Percentiles rank a stretch among this genome's conserved stretches.
Evolutionary conservation across 305 asterid species (phyloP).

Genomic region (Fraxinus xanthoxyloides): DNA sequence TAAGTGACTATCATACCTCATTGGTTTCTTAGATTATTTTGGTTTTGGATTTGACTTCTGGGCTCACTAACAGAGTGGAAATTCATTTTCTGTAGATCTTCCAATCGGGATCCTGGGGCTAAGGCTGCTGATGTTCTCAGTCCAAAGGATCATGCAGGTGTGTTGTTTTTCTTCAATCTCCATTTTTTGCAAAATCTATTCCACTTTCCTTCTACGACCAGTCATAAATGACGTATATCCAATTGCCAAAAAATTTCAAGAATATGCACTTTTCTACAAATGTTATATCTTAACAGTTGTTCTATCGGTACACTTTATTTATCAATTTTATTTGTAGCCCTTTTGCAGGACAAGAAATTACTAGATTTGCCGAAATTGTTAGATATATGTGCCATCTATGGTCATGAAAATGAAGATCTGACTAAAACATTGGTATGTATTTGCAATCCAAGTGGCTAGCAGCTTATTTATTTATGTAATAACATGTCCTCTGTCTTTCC

Average conservation of each 20-base stretch:
- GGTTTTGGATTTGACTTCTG: background rate
- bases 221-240: background rate
- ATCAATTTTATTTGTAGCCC: conserved; percentile 60
- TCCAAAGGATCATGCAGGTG: conserved; percentile 78
- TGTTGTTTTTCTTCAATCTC: conserved; percentile 22
- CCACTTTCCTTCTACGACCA: background rate
- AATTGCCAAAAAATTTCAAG: conserved; percentile 2
- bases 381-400: conserved; percentile 85
- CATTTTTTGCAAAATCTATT: conserved; percentile 7
- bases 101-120: conserved; percentile 88
- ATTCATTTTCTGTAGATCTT: conserved; percentile 51
- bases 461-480: background rate
- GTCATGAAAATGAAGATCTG: conserved; percentile 89
- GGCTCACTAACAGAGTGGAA: conserved; percentile 3
- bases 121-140: conserved; percentile 70
- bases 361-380: conserved; percentile 86
- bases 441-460: conserved; percentile 1
- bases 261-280: conserved; percentile 13
- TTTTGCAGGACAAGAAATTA: conserved; percentile 90
- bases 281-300: background rate
- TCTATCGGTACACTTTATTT: conserved; percentile 30
- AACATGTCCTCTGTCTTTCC: background rate
- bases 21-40: conserved; percentile 7
- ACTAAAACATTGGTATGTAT: conserved; percentile 63
- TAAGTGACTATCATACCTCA: conserved; percentile 36